These are phyloP conservation scores for Dryas alaskensis DNA, from an alignment of 306 rosid genomes.

Conservation along the genomic window DNA sequence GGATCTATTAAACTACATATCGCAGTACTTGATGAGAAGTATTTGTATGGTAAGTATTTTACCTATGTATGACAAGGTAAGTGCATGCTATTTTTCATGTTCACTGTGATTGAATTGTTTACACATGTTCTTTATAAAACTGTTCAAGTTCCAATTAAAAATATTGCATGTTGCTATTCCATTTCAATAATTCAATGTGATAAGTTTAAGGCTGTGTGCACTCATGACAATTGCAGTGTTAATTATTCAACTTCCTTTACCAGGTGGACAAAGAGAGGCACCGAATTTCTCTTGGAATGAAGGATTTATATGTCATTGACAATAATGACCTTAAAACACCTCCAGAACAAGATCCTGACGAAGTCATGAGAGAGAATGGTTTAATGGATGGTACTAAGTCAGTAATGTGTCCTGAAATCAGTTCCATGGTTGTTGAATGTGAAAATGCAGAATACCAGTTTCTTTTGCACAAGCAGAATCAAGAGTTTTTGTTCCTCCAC, in stretches of 20 bases:
- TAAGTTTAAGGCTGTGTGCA: slow-evolving; percentile 13
- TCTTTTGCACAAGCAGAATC: slow-evolving; percentile 57
- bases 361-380: slow-evolving; percentile 25
- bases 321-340: slow-evolving; percentile 26
- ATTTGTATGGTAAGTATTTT: not conserved
- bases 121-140: not conserved
- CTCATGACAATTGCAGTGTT: slow-evolving; percentile 7
- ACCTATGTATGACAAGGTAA: not conserved
- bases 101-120: not conserved
- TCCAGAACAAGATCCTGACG: slow-evolving; percentile 44
- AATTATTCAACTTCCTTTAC: slow-evolving; percentile 20
- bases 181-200: not conserved
- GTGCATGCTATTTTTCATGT: not conserved
- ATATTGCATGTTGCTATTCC: not conserved
- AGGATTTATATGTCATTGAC: slow-evolving; percentile 49
- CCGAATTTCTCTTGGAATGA: slow-evolving; percentile 90
- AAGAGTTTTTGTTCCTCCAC: slow-evolving; percentile 77
- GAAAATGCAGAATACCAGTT: slow-evolving; percentile 37
- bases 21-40: not conserved
- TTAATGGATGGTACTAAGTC: slow-evolving; percentile 26
- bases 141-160: not conserved
- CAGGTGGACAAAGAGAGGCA: slow-evolving; percentile 75
- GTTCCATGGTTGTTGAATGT: slow-evolving; percentile 40
- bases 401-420: slow-evolving; percentile 22
- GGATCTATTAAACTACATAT: not conserved